phyloP scores from a whole-genome alignment of 116 monocot genomes.

The Dioscorea cayenensis region DNA sequence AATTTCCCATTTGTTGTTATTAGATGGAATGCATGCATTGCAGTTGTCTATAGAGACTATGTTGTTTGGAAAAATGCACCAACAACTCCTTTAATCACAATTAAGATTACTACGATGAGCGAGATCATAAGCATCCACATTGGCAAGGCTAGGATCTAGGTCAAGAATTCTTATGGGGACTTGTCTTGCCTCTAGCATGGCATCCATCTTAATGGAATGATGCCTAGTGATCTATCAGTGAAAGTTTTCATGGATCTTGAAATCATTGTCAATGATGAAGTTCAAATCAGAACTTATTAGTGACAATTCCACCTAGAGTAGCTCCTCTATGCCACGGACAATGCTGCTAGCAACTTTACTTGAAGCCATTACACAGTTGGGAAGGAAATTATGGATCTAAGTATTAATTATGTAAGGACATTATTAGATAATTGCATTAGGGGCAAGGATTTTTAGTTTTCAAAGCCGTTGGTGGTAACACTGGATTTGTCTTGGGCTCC shows the following conservation, averaged over 20 bases:
- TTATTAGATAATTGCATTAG: slow-evolving; percentile 2
- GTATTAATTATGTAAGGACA: slow-evolving; percentile 1
- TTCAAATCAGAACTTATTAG: slow-evolving; percentile 22
- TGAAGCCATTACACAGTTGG: slow-evolving; percentile 4
- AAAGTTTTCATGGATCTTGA: slow-evolving; percentile 29
- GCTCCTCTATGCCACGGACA: slow-evolving; percentile 39
- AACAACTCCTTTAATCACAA: no score
- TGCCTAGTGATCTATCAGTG: slow-evolving; percentile 8
- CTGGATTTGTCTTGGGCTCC: neutral
- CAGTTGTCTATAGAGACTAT: no score
- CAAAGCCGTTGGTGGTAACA: neutral
- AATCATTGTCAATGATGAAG: slow-evolving; percentile 34
- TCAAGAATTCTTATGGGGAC: slow-evolving; percentile 51
- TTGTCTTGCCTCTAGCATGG: slow-evolving; percentile 56
- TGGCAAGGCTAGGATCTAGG: slow-evolving; percentile 58
- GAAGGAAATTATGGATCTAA: slow-evolving; percentile 3
- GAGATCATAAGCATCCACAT: slow-evolving; percentile 52
- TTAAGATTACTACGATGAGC: no score
- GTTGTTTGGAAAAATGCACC: no score
- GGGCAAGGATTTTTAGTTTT: slow-evolving; percentile 2
- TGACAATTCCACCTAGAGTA: slow-evolving; percentile 40
- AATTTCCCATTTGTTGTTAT: no score
- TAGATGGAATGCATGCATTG: no score
- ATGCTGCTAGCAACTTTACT: slow-evolving; percentile 34
- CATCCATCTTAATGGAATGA: slow-evolving; percentile 36